Evolutionary conservation across 805 yeast species (phyloP), one percentile per base, ranked within the genome.

Genomic region (Candida vartiovaarae): DNA sequence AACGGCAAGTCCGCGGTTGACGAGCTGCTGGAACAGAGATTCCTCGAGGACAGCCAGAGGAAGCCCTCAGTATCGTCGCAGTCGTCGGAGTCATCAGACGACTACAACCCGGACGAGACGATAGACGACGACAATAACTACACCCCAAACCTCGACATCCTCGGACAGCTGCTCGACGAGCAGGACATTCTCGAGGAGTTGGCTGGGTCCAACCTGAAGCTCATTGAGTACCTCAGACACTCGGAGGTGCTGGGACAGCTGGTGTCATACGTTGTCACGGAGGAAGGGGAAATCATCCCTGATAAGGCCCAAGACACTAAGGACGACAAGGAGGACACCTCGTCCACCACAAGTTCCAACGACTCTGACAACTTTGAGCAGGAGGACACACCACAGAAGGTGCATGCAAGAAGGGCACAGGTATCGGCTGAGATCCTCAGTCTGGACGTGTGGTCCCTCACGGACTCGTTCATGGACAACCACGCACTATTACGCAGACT

Each of bases 401-500:
- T 51, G 3, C 69, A 64, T 37, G 47, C 61, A 2, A 60, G 72
- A 53, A 59, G 76, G 48, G 80, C 88, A 2, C 81, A 80, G 44
- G 72, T 83, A 53, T 89, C 96, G 5, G 87, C 96, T 2, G 98
- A 93, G 60, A 82, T 93, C 36, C 69, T 93, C 39, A 78, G 91
- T 34, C 87, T 93, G 4, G 98, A 91, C 58, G 90, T 89, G 7
- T 91, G 97, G 96, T 84, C 95, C 3, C 70, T 93, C 33, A 84
- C 96, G 2, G 95, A 90, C 53, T 81, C 95, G 1, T 82, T 93
- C 43, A 81, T 91, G 82, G 90, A 85, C 52, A 77, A 80, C 47
- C 68, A 76, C 4, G 74, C 70, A 23, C 70, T 86, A 33, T 65
- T 93, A 55, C 76, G 76, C 42, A 77, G 74, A 55, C 65, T 93